These are phyloP conservation scores for Protostelium mycophagum DNA, from an alignment of 78 protist species.

Conservation along the genomic window DNA sequence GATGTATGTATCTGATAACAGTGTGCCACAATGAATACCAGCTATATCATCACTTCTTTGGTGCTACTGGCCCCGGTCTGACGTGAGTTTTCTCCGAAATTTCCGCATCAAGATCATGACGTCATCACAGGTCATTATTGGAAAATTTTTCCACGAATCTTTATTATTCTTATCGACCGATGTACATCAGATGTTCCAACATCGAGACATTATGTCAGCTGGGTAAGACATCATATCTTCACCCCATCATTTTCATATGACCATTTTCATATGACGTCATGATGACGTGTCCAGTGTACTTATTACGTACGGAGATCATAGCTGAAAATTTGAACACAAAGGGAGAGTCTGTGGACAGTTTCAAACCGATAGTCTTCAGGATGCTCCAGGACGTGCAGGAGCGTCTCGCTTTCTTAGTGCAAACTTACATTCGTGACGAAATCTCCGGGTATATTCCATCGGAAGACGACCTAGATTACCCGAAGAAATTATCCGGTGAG, in stretches of 20 bases:
- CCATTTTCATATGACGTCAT: too few relatives aligned
- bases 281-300: background rate
- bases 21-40: conserved; percentile 43
- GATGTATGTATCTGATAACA: conserved; percentile 31
- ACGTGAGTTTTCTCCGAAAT: background rate
- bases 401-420: conserved; percentile 36
- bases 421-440: conserved; percentile 57
- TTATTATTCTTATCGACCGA: conserved; percentile 36
- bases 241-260: too few relatives aligned
- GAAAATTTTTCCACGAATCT: conserved; percentile 44
- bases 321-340: conserved; percentile 31
- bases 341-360: conserved; percentile 13
- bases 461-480: conserved; percentile 45
- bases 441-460: conserved; percentile 23
- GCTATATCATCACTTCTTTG: conserved; percentile 28
- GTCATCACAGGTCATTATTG: conserved; percentile 13
- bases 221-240: conserved; percentile 4
- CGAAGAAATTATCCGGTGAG: conserved; percentile 20
- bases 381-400: conserved; percentile 64
- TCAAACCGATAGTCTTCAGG: conserved; percentile 19
- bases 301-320: conserved; percentile 35
- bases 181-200: conserved; percentile 36
- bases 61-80: background rate
- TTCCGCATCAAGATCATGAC: background rate
- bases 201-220: conserved; percentile 47